These are phyloP conservation scores for Apocynum venetum DNA, from an alignment of 257 asterid genomes.

Conservation along the genomic window DNA sequence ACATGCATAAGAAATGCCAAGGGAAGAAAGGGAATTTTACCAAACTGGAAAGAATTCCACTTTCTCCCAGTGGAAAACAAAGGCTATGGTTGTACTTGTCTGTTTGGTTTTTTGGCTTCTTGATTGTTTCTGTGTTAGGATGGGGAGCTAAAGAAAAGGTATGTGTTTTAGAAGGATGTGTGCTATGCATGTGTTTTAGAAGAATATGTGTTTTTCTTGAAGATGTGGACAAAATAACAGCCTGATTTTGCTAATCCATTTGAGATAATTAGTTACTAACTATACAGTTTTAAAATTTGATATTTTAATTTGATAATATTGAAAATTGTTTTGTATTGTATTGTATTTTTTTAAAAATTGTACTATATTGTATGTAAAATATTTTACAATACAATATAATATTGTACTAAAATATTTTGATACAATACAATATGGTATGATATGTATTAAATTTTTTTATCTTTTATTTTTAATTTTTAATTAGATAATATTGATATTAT, in stretches of 20 bases:
- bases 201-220: background rate
- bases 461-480: too few species aligned
- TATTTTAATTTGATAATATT: too few species aligned
- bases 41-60: background rate
- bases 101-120: background rate
- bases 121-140: slow-evolving; percentile 7
- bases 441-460: too few species aligned
- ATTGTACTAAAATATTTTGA: too few species aligned
- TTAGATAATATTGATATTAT: too few species aligned
- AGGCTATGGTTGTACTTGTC: slow-evolving; percentile 5
- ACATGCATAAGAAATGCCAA: background rate
- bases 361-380: too few species aligned
- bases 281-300: too few species aligned
- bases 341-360: too few species aligned
- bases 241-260: background rate
- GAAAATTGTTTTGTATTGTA: too few species aligned
- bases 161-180: background rate
- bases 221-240: slow-evolving; percentile 5
- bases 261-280: background rate
- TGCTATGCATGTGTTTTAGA: background rate
- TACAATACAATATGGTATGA: too few species aligned
- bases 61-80: background rate
- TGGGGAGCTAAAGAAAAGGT: slow-evolving; percentile 1
- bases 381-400: too few species aligned
- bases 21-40: background rate